Evolutionary conservation across 345 rosid genomes (phyloP), one percentile per base, ranked within the genome.

Genomic region (Rhodamnia rubescens): DNA sequence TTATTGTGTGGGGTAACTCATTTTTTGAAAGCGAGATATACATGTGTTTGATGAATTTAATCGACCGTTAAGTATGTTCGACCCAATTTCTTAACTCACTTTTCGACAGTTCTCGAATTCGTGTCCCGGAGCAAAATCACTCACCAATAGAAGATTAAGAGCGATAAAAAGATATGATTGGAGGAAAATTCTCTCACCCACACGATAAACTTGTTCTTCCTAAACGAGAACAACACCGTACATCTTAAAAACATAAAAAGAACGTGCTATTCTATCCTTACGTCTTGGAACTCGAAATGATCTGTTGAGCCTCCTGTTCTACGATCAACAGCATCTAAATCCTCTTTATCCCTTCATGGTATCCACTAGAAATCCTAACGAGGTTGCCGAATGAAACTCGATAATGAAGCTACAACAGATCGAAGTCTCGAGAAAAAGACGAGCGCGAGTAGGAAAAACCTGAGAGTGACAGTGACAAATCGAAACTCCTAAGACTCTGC

Each of bases 231-330:
- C 42, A 29, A 29, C 11, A 32, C 42, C 20, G 10, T 0, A 29
- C 44, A 42, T 61, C 74, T 29, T 61, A 12, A 49, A 49, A 42
- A 81, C 13, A n/a, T 26, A 9, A 52, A n/a, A 51, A 24, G 21
- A 82, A 54, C 8, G 44, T 4, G 44, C 6, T 12, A 24, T 32
- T 50, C 58, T 22, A 81, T 15, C 26, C 55, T 87, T 86, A 92
- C 95, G 69, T 90, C 86, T 92, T 90, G 29, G 93, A 92, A 55
- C 86, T 84, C 40, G 93, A 85, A 36, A 92, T 89, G 32, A 90
- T 90, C 32, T 90, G 92, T 56, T 90, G 95, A 22, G 95, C 95
- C 53, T 92, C 95, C 20, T 91, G 92, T 57, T 92, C 95, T 32
- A 92, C 95, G 52, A 82, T 86, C 29, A 92, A 84, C 86, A 92